Base-by-base conservation (phyloP, 2,329 filamentous ascomycete genomes). In the Tolypocladium guangdongense region DNA sequence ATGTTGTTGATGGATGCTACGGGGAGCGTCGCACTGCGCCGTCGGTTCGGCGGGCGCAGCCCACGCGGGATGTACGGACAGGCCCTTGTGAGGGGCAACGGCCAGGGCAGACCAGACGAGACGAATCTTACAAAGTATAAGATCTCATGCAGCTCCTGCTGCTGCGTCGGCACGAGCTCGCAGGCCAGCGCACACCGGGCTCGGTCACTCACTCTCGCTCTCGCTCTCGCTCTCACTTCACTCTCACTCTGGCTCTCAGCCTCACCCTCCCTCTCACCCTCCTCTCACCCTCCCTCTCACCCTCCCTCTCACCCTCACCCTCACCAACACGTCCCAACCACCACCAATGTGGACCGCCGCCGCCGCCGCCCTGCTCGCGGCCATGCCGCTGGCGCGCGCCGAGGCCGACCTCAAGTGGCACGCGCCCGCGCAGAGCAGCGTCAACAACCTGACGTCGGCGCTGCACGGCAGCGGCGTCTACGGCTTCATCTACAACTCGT, bases 401-500 rank as follows among this genome's bases (percentile, higher is more conserved):
- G 18, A 51, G 5, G 59, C 71, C 0, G 75, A 80, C 57, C 60
- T 78, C 14, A 62, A 63, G 49, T 88, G 84, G 84, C 69, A 84
- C 65, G 64, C 82, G 14, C 84, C 84, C 0, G 69, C 73, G 18
- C 63, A 73, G 22, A 77, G 74, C 5, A 64, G 70, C 47, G 74
- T 88, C 59, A 89, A 88, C 63, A 75, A 84, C 60, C 70, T 90
- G 4, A 70, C 71, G 0, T 66, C 71, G 6, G 83, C 80, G 0
- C 64, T 90, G 50, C 73, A 77, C 54, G 75, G 77, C 8, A 71
- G 75, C 2, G 88, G 86, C 1, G 77, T 83, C 0, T 84, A 89
- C 65, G 87, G 86, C 2, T 91, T 90, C 64, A 76, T 88, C 20
- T 93, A 84, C 70, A 83, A 89, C 62, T 77, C 78, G 36, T 88